Evolutionary conservation across 306 rosid genomes (phyloP), one percentile per base, ranked within the genome.

Genomic region (Geum urbanum): DNA sequence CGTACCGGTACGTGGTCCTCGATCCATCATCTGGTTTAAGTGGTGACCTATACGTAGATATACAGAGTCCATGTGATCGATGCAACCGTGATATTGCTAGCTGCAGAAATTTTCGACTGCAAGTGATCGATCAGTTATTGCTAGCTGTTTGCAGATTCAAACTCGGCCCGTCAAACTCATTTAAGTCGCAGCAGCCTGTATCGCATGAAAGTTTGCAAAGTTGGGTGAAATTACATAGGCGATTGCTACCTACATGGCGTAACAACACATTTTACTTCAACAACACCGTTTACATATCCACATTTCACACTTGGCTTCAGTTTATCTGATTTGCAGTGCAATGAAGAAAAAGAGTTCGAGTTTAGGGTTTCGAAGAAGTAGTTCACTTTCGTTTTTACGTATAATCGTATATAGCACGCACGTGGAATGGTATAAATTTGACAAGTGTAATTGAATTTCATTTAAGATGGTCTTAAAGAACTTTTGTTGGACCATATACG

Each of bases 401-500:
- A n/a, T n/a, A n/a, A n/a, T n/a, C n/a, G n/a, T n/a, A 43, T 43
- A 6, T 7, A 40, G 63, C 16, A 66, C 56, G 66, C 86, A 81
- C 79, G 79, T 76, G 83, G 70, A 83, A 61, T 57, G 39, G 69
- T 54, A 44, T 69, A 22, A 48, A 55, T 51, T 71, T 72, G 88
- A 86, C 89, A 85, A 76, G 89, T 82, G 92, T 82, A 70, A 51
- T 64, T 72, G 77, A 24, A 46, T 75, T 46, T 66, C 72, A 85
- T 82, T 85, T 32, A 90, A 85, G 77, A 81, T 77, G 84, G 67
- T 69, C 81, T 78, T 87, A 73, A 90, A 82, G 89, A 55, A 77
- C 22, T 61, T 82, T 61, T 82, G 85, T 40, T 79, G 96, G 94
- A 90, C 96, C 94, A 84, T 82, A 62, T 57, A 37, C 71, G 6